A percentile compares a stretch with the other conserved stretches of the same genome.
These are phyloP conservation scores for Hypericum androsaemum DNA, from an alignment of 345 rosid genomes.

Conservation along the genomic window DNA sequence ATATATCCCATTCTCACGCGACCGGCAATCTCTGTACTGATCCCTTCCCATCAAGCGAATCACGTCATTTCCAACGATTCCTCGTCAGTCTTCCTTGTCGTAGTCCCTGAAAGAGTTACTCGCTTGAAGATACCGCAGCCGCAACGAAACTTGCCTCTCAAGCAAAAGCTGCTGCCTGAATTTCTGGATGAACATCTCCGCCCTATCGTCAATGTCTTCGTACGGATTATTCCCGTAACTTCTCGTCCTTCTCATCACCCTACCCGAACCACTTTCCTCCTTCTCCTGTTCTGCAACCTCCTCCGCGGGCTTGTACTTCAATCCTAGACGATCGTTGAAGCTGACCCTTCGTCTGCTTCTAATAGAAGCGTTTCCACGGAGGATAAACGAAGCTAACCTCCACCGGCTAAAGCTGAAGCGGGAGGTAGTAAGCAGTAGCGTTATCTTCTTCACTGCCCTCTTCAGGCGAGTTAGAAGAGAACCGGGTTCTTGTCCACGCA, in stretches of 20 bases:
- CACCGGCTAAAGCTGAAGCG: slow-evolving; percentile 33
- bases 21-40: too few relatives aligned
- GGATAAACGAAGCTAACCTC: slow-evolving; percentile 34
- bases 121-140: slow-evolving; percentile 19
- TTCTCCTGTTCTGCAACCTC: slow-evolving; percentile 12
- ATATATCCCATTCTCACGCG: too few relatives aligned
- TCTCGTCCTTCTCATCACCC: slow-evolving; percentile 16
- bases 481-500: too few relatives aligned
- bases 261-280: slow-evolving; percentile 13
- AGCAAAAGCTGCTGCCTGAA: slow-evolving; percentile 31
- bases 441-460: slow-evolving; percentile 64
- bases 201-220: slow-evolving; percentile 30
- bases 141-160: slow-evolving; percentile 35
- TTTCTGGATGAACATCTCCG: slow-evolving; percentile 33
- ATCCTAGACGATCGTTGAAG: slow-evolving; percentile 53
- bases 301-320: slow-evolving; percentile 22
- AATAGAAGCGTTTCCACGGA: slow-evolving; percentile 25
- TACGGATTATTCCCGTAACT: slow-evolving; percentile 8
- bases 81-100: too few relatives aligned
- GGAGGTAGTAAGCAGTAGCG: slow-evolving; percentile 27
- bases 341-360: slow-evolving; percentile 27
- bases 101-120: slow-evolving; percentile 9
- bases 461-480: slow-evolving; percentile 45
- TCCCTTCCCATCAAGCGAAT: too few relatives aligned
- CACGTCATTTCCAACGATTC: too few relatives aligned